Evolutionary conservation across 345 rosid species (phyloP).

Genomic region (Tarenaya hassleriana): DNA sequence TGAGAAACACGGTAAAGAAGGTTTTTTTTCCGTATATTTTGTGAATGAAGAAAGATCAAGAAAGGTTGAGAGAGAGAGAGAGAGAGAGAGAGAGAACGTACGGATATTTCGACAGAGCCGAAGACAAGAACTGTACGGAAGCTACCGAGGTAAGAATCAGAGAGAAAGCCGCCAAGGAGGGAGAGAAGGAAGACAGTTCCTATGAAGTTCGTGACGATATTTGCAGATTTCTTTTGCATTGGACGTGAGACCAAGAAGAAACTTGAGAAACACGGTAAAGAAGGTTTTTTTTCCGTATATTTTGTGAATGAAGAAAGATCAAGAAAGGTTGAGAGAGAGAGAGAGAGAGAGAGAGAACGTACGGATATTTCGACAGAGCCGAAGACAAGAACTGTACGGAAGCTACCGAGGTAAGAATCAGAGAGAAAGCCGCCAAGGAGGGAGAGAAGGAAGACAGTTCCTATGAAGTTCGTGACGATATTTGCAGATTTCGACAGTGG

Average conservation of each 20-base stretch:
- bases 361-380: slow-evolving; percentile 54
- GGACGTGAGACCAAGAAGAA: too few species aligned
- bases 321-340: slow-evolving; percentile 14
- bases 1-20: background rate
- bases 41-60: slow-evolving; percentile 21
- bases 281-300: too few species aligned
- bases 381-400: slow-evolving; percentile 46
- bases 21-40: too few species aligned
- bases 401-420: slow-evolving; percentile 70
- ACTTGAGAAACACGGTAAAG: background rate
- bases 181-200: slow-evolving; percentile 83
- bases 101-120: slow-evolving; percentile 50
- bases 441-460: slow-evolving; percentile 76
- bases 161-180: slow-evolving; percentile 80
- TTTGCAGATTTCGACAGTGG: slow-evolving; percentile 71
- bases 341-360: slow-evolving; percentile 12
- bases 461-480: slow-evolving; percentile 75
- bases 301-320: slow-evolving; percentile 20
- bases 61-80: slow-evolving; percentile 7
- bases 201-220: slow-evolving; percentile 73
- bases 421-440: slow-evolving; percentile 85
- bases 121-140: slow-evolving; percentile 50
- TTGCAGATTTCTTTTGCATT: slow-evolving; percentile 41
- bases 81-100: slow-evolving; percentile 19
- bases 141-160: slow-evolving; percentile 73